Percentiles rank a stretch among this genome's conserved stretches.
phyloP scores from a whole-genome alignment of 2,329 filamentous ascomycete genomes.

The Fonsecaea pugnacius region DNA sequence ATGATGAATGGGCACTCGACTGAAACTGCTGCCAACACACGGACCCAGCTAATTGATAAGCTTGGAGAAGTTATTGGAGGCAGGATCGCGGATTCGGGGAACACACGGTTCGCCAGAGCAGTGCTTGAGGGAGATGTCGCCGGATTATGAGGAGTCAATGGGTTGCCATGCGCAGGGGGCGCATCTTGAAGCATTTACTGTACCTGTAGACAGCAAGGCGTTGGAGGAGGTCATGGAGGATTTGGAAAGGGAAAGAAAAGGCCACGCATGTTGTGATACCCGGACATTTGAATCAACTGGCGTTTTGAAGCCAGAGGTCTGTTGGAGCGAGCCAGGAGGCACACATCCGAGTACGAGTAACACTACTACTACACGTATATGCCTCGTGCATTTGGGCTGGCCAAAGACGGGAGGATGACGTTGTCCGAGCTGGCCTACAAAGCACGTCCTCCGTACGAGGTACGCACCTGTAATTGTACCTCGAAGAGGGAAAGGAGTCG shows the following conservation, averaged over 20 bases:
- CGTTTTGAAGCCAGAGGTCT: conserved; percentile 1
- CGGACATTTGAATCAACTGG: conserved; percentile 8
- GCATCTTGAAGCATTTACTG: conserved; percentile 7
- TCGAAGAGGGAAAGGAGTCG: background rate
- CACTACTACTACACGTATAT: too few species aligned
- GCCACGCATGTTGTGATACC: conserved; percentile 15
- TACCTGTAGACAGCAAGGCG: conserved; percentile 2
- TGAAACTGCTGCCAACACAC: conserved; percentile 45
- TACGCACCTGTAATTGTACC: background rate
- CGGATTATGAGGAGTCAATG: conserved; percentile 16
- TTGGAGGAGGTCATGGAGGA: background rate
- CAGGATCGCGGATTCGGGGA: conserved; percentile 48
- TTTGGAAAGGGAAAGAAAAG: background rate
- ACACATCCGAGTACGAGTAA: too few species aligned
- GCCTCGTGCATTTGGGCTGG: background rate
- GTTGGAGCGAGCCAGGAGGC: background rate
- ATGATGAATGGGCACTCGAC: conserved; percentile 47
- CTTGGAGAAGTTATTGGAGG: conserved; percentile 49
- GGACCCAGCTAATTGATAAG: conserved; percentile 50
- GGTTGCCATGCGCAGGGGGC: background rate
- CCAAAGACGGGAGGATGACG: background rate
- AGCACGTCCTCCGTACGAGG: background rate
- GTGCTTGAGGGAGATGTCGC: conserved; percentile 40
- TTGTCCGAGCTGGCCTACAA: background rate
- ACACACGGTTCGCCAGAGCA: conserved; percentile 47